phyloP scores from a whole-genome alignment of 2,329 filamentous ascomycete species.

The Fusarium sp. region DNA sequence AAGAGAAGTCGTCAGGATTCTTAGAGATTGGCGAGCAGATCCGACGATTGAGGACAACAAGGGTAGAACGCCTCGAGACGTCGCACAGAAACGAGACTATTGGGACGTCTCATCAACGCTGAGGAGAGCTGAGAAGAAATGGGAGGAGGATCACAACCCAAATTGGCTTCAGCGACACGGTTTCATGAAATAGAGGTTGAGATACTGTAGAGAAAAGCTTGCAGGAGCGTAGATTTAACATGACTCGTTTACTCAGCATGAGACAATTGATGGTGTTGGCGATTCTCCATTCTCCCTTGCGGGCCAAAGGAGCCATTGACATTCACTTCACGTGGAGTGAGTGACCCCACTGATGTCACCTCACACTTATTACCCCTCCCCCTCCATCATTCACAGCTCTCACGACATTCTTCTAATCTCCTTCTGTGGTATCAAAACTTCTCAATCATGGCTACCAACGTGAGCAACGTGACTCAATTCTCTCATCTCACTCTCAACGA shows the following conservation, averaged over 20 bases:
- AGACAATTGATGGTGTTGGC: neutral
- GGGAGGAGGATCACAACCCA: constrained; percentile 48
- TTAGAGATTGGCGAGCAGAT: constrained; percentile 47
- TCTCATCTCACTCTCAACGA: constrained; percentile 33
- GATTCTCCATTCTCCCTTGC: constrained; percentile 32
- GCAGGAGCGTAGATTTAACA: neutral
- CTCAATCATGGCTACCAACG: constrained; percentile 29
- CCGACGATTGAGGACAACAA: constrained; percentile 44
- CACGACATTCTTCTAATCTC: neutral
- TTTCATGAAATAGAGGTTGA: constrained; percentile 17
- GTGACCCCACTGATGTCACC: constrained; percentile 17
- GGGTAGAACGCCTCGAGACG: constrained; percentile 45
- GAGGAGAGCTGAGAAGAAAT: constrained; percentile 49
- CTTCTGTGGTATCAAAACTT: neutral
- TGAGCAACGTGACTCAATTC: constrained; percentile 40
- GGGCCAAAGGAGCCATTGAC: constrained; percentile 33
- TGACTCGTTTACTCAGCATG: neutral
- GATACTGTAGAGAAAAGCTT: neutral
- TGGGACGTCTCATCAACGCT: constrained; percentile 50
- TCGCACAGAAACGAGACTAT: constrained; percentile 48
- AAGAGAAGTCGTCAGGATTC: constrained; percentile 45
- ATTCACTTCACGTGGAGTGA: constrained; percentile 5
- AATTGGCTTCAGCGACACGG: constrained; percentile 46
- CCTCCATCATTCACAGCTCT: neutral
- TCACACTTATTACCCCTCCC: constrained; percentile 26